phyloP scores from a whole-genome alignment of 2,329 filamentous ascomycete species.

The Aspergillus novoparasiticus region DNA sequence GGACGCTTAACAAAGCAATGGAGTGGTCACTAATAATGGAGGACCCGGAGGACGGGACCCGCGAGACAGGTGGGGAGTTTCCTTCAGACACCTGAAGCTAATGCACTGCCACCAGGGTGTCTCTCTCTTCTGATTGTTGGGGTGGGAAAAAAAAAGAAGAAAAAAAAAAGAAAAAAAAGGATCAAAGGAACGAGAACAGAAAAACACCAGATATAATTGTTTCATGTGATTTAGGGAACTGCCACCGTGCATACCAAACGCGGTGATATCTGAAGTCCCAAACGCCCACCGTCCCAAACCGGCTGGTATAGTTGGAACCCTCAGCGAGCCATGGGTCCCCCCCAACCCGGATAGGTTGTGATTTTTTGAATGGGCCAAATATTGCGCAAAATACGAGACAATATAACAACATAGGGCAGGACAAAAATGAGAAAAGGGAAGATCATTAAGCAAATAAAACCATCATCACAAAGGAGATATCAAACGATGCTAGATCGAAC shows the following conservation, averaged over 20 bases:
- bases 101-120: slow-evolving; percentile 5
- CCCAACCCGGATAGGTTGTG: background rate
- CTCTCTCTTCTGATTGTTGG: background rate
- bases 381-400: background rate
- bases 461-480: background rate
- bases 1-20: slow-evolving; percentile 6
- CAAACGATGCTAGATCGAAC: slow-evolving; percentile 9
- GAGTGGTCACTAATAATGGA: background rate
- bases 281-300: background rate
- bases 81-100: background rate
- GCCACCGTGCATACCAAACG: background rate
- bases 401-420: background rate
- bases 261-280: background rate
- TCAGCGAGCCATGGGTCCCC: background rate
- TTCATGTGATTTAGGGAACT: background rate
- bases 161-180: slow-evolving; percentile 10
- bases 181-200: slow-evolving; percentile 13
- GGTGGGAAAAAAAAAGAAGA: background rate
- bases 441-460: background rate
- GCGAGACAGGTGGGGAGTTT: background rate
- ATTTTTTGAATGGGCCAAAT: background rate
- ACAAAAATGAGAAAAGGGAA: background rate
- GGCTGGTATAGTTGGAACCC: background rate
- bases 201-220: background rate
- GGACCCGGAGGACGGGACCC: slow-evolving; percentile 5